Percentiles rank a stretch among this genome's conserved stretches.
Evolutionary conservation across 352 stramenopile species (phyloP).

Genomic region (Thraustotheca clavata): DNA sequence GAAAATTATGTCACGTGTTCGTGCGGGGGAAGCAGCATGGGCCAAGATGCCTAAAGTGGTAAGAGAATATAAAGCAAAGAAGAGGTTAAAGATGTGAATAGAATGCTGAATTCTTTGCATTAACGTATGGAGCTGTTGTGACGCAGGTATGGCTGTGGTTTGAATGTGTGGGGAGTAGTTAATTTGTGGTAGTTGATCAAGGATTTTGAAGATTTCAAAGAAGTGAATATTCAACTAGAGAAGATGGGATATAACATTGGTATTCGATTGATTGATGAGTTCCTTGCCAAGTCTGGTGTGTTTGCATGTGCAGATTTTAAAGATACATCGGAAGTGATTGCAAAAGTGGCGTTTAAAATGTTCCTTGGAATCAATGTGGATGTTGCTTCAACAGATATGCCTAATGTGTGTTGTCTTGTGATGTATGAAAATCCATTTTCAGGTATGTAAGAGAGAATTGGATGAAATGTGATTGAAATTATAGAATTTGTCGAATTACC

Average conservation of each 20-base stretch:
- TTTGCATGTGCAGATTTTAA: slow-evolving; percentile 79
- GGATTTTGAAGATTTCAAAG: slow-evolving; percentile 92
- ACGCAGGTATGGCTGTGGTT: slow-evolving; percentile 66
- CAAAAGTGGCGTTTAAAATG: slow-evolving; percentile 97
- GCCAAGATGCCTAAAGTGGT: slow-evolving; percentile 92
- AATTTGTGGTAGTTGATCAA: slow-evolving; percentile 78
- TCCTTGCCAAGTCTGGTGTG: slow-evolving; percentile 92
- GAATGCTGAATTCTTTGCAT: slow-evolving; percentile 97
- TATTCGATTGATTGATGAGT: slow-evolving; percentile 96
- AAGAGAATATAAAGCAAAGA: background rate
- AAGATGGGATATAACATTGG: slow-evolving; percentile 97
- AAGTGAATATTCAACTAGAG: slow-evolving; percentile 95
- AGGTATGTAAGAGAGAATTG: slow-evolving; percentile 25
- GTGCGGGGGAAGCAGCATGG: slow-evolving; percentile 81
- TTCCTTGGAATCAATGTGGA: slow-evolving; percentile 95
- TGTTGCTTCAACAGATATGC: slow-evolving; percentile 81
- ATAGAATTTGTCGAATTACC: slow-evolving; percentile 87
- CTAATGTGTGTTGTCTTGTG: slow-evolving; percentile 84
- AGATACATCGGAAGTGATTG: slow-evolving; percentile 92
- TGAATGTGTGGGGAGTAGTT: background rate
- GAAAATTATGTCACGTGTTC: slow-evolving; percentile 26
- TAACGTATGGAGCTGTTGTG: slow-evolving; percentile 97
- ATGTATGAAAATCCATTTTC: slow-evolving; percentile 96
- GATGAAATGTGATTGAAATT: background rate
- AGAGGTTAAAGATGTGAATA: background rate